These are phyloP conservation scores for Alternaria postmessia DNA, from an alignment of 2,329 filamentous ascomycete species.

Conservation along the genomic window DNA sequence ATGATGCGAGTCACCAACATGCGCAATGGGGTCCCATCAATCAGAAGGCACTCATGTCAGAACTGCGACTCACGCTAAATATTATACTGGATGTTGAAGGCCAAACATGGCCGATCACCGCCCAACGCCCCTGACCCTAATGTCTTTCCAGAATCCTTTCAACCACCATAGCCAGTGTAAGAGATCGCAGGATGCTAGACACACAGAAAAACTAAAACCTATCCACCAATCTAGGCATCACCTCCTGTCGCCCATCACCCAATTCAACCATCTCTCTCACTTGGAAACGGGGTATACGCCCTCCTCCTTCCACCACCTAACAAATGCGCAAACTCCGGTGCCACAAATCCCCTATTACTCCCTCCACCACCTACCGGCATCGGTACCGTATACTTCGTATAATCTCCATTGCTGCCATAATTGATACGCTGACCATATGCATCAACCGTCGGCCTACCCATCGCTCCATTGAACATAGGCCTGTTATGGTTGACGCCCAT, in stretches of 20 bases:
- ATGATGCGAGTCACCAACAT: too few relatives aligned
- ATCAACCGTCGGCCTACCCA: constrained; percentile 3
- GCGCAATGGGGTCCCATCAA: too few relatives aligned
- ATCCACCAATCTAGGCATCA: not conserved
- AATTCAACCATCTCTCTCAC: not conserved
- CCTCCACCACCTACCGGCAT: not conserved
- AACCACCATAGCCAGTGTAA: not conserved
- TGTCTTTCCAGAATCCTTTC: not conserved
- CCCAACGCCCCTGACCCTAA: too few relatives aligned
- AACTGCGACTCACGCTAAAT: too few relatives aligned
- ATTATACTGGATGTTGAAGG: too few relatives aligned
- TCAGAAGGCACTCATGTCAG: too few relatives aligned
- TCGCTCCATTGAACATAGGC: constrained; percentile 33
- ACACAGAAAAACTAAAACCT: not conserved
- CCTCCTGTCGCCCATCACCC: not conserved
- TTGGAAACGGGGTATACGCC: constrained; percentile 16
- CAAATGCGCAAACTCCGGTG: constrained; percentile 11
- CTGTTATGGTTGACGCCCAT: constrained; percentile 7
- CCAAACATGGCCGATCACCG: too few relatives aligned
- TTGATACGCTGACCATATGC: constrained; percentile 1
- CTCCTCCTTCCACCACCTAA: not conserved
- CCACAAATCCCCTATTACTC: constrained; percentile 4
- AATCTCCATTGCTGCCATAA: not conserved
- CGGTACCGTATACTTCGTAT: not conserved
- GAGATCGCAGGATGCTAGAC: not conserved